A percentile compares a stretch with the other conserved stretches of the same genome.
These are phyloP conservation scores for Leishmania tarentolae DNA, from an alignment of 208 protist species.

Conservation along the genomic window DNA sequence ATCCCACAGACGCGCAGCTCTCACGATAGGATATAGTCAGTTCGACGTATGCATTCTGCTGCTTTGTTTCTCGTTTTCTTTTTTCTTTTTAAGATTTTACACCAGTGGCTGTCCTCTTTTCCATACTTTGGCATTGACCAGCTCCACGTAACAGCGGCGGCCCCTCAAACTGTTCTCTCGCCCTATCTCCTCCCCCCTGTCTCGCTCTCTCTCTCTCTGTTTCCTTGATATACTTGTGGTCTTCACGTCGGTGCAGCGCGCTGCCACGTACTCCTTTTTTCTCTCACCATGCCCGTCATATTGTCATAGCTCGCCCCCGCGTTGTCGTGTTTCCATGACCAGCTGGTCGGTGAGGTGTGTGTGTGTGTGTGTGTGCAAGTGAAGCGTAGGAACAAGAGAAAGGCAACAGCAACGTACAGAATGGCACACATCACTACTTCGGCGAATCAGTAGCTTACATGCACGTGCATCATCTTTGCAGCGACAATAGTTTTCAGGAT, in stretches of 20 bases:
- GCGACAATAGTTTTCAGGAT: background rate
- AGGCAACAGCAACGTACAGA: background rate
- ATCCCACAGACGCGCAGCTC: background rate
- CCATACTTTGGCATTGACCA: background rate
- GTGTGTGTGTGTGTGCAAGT: background rate
- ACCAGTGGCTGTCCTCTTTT: background rate
- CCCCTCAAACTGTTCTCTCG: background rate
- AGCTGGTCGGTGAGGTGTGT: background rate
- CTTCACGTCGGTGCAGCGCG: background rate
- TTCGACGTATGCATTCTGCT: background rate
- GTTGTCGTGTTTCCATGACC: background rate
- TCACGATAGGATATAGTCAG: background rate
- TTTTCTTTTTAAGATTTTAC: background rate
- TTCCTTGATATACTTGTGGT: too few relatives aligned
- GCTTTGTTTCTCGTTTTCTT: background rate
- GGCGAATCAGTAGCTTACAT: too few relatives aligned
- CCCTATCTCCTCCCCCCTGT: background rate
- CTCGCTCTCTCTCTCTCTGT: background rate
- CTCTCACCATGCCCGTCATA: background rate
- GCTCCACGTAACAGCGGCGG: background rate
- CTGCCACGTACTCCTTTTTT: background rate
- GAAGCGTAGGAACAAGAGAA: background rate
- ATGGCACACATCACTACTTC: background rate
- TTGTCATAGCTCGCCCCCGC: background rate
- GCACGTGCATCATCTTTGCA: background rate